Evolutionary conservation across 768 basidiomycete genomes (phyloP).

Genomic region (Phaeolepiota aurea): DNA sequence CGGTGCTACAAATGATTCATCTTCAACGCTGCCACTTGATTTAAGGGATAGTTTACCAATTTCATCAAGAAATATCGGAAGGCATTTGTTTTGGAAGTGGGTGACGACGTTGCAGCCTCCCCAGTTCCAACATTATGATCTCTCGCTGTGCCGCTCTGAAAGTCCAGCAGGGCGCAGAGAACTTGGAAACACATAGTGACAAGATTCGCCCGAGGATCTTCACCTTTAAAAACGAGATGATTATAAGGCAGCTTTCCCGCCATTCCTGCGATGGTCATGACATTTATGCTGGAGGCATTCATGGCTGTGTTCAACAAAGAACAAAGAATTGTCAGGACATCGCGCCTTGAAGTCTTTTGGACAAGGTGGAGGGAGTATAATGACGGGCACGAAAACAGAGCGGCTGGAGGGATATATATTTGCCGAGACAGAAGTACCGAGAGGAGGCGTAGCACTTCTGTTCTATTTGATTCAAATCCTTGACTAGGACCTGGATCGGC

Average conservation of each 20-base stretch:
- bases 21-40: too few relatives aligned
- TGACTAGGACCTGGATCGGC: constrained; percentile 57
- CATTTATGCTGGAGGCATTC: constrained; percentile 49
- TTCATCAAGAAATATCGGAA: constrained; percentile 92
- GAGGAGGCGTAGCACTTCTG: constrained; percentile 83
- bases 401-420: constrained; percentile 71
- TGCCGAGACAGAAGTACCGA: constrained; percentile 85
- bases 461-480: constrained; percentile 71
- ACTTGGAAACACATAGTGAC: constrained; percentile 73
- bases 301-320: constrained; percentile 88
- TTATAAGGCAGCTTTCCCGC: constrained; percentile 82
- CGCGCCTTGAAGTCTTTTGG: constrained; percentile 65
- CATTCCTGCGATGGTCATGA: constrained; percentile 54
- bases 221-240: constrained; percentile 85
- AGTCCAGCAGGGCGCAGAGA: constrained; percentile 69
- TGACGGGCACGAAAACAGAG: constrained; percentile 65
- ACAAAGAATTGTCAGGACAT: constrained; percentile 89
- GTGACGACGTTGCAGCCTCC: constrained; percentile 35
- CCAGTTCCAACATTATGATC: constrained; percentile 36
- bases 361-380: constrained; percentile 73
- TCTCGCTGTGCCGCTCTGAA: constrained; percentile 68
- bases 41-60: constrained; percentile 44
- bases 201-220: constrained; percentile 66
- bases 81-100: constrained; percentile 69
- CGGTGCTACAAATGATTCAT: constrained; percentile 62